Evolutionary conservation across 1,284 basidiomycete species (phyloP), one percentile per base, ranked within the genome.

Genomic region (Leccinum subspadiceum): DNA sequence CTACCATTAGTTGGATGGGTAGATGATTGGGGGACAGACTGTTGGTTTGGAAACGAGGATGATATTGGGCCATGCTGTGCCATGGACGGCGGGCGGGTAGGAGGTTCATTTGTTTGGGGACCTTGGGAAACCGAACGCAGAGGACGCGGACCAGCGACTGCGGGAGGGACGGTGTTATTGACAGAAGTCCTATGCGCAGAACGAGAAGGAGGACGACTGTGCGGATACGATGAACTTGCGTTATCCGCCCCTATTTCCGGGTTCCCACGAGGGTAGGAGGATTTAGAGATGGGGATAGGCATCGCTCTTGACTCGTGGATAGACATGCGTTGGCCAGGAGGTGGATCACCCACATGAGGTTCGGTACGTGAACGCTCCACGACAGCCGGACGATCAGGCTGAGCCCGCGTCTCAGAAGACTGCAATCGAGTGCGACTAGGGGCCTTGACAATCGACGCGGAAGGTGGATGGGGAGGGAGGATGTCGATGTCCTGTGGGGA

Each of bases 61-160:
- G 60, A 56, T 13, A 37, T 35, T 13, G 69, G 49, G 26, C 37
- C 20, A 53, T 65, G 22, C n/a, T 69, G 68, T 35, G 39, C 50
- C 24, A 58, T 48, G 9, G 73, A 72, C n/a, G 66, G 62, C 9
- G 72, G 70, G 5, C 69, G 72, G 5, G 66, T 70, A n/a, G 57
- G 39, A 29, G 54, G 53, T 3, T 75, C 74, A 41, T 64, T 69
- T n/a, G 60, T 59, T 50, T 64, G 69, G 9, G 48, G 62, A n/a
- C 68, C 71, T 33, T 74, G 70, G 8, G 74, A 75, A 57, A 52
- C 54, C 7, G 71, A 72, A 61, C 73, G 71, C 22, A 54, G 51
- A 58, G 73, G 66, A 22, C 74, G 72, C 15, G 70, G 68, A 2
- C 73, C 74, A 53, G 60, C 31, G 9, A 75, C 69, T 44, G 61